phyloP scores from a whole-genome alignment of 2,329 filamentous ascomycete species.

The Neocucurbitaria cava region DNA sequence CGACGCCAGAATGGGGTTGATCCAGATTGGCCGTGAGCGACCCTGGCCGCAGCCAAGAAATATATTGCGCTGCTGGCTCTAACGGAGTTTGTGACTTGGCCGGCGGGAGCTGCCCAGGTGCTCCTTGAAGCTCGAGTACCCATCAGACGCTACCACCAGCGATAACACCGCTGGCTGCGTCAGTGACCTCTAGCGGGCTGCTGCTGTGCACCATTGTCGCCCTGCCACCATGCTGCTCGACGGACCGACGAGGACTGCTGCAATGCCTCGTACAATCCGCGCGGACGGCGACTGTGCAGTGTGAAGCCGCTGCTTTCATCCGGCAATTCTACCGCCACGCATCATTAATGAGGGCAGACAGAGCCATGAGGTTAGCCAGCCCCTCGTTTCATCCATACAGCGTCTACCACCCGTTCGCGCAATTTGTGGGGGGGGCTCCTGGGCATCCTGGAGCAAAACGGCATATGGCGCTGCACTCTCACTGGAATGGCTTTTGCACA shows the following conservation, averaged over 20 bases:
- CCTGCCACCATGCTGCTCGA: constrained; percentile 3
- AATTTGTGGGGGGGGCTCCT: constrained; percentile 16
- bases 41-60: constrained; percentile 24
- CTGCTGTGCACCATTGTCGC: constrained; percentile 9
- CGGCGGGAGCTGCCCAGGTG: constrained; percentile 9
- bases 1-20: constrained; percentile 25
- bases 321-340: constrained; percentile 33
- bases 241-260: constrained; percentile 2
- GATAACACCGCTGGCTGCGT: constrained; percentile 3
- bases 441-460: constrained; percentile 1
- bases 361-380: constrained; percentile 12
- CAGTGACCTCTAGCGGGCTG: background rate
- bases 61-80: constrained; percentile 29
- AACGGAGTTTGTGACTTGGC: constrained; percentile 23
- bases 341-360: constrained; percentile 27
- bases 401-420: constrained; percentile 22
- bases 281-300: constrained; percentile 9
- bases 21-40: constrained; percentile 39
- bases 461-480: constrained; percentile 4
- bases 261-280: constrained; percentile 1
- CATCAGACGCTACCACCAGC: constrained; percentile 11
- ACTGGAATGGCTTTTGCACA: background rate
- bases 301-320: constrained; percentile 37
- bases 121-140: constrained; percentile 3
- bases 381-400: constrained; percentile 30